Percentiles rank a stretch among this genome's conserved stretches.
Conservation (phyloP, 2,329 filamentous ascomycete genomes). For the Coleophoma eucalyptorum region DNA sequence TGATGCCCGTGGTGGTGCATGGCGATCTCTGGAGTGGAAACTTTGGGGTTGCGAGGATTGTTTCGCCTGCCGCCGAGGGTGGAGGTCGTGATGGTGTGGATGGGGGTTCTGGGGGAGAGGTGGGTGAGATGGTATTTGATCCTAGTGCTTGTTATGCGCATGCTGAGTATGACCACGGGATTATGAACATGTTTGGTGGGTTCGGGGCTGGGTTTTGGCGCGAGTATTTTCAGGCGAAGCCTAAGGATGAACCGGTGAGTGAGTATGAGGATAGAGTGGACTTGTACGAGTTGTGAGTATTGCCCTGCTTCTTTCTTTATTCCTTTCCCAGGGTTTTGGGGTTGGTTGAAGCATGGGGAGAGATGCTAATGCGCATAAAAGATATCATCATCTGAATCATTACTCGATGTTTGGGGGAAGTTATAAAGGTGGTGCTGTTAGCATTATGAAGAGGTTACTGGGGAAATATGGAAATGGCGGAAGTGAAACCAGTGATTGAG, state of each 20-base stretch:
- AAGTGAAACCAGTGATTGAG: no score
- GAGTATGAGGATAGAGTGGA: slow-evolving; percentile 83
- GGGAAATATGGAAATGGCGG: slow-evolving; percentile 58
- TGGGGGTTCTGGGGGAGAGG: slow-evolving; percentile 30
- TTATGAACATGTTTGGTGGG: slow-evolving; percentile 96
- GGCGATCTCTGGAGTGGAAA: slow-evolving; percentile 96
- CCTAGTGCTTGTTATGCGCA: slow-evolving; percentile 80
- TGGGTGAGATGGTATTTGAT: slow-evolving; percentile 79
- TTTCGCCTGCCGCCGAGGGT: background rate
- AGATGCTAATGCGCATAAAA: slow-evolving; percentile 27
- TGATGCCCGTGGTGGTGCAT: slow-evolving; percentile 79
- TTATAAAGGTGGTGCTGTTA: slow-evolving; percentile 72
- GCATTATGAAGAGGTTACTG: slow-evolving; percentile 73
- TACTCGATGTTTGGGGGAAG: slow-evolving; percentile 67
- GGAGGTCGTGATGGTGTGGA: slow-evolving; percentile 28
- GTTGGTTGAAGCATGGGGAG: background rate
- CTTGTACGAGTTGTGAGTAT: slow-evolving; percentile 76
- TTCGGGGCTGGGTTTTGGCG: slow-evolving; percentile 69
- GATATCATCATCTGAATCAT: slow-evolving; percentile 89
- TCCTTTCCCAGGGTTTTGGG: background rate
- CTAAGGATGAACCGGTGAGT: slow-evolving; percentile 70
- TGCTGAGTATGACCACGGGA: slow-evolving; percentile 85
- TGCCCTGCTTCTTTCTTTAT: background rate
- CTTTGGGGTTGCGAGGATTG: slow-evolving; percentile 61
- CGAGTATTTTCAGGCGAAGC: slow-evolving; percentile 70